Conservation (phyloP, 495 filamentous ascomycete genomes). For the Xylaria acuta region DNA sequence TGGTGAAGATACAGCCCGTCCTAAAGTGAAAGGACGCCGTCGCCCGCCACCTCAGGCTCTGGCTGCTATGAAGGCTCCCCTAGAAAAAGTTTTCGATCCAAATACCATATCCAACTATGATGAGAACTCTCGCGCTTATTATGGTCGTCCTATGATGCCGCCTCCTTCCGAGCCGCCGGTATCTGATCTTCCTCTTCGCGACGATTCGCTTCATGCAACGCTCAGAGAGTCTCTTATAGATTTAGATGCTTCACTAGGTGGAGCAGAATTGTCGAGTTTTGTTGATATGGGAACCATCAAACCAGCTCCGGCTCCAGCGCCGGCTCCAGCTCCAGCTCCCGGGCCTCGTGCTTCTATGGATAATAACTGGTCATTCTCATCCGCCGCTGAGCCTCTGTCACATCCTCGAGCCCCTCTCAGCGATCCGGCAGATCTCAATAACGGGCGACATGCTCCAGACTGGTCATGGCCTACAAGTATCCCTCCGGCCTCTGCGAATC, state of each 20-base stretch:
- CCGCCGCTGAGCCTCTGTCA: slow-evolving; percentile 48
- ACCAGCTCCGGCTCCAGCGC: slow-evolving; percentile 45
- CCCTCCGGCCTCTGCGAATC: slow-evolving; percentile 56
- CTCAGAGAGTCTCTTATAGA: slow-evolving; percentile 64
- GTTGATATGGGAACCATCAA: slow-evolving; percentile 66
- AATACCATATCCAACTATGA: slow-evolving; percentile 63
- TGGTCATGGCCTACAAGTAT: slow-evolving; percentile 66
- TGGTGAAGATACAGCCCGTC: slow-evolving; percentile 49
- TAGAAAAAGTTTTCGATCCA: slow-evolving; percentile 64
- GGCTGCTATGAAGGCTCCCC: slow-evolving; percentile 48
- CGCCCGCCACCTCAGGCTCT: slow-evolving; percentile 58
- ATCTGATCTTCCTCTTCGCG: slow-evolving; percentile 62
- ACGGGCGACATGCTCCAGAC: slow-evolving; percentile 60
- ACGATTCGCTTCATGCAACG: slow-evolving; percentile 57
- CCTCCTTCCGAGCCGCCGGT: slow-evolving; percentile 34
- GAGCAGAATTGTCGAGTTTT: slow-evolving; percentile 58
- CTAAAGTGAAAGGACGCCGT: slow-evolving; percentile 51
- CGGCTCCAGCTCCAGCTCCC: slow-evolving; percentile 43
- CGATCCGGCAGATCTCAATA: slow-evolving; percentile 54
- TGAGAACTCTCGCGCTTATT: slow-evolving; percentile 61
- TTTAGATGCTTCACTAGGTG: slow-evolving; percentile 58
- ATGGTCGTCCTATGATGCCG: slow-evolving; percentile 47
- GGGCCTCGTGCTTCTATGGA: slow-evolving; percentile 50
- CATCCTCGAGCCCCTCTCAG: slow-evolving; percentile 56
- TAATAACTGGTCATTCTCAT: slow-evolving; percentile 45